Conservation (phyloP, 2,329 filamentous ascomycete genomes). For the Kalmusia sp. region DNA sequence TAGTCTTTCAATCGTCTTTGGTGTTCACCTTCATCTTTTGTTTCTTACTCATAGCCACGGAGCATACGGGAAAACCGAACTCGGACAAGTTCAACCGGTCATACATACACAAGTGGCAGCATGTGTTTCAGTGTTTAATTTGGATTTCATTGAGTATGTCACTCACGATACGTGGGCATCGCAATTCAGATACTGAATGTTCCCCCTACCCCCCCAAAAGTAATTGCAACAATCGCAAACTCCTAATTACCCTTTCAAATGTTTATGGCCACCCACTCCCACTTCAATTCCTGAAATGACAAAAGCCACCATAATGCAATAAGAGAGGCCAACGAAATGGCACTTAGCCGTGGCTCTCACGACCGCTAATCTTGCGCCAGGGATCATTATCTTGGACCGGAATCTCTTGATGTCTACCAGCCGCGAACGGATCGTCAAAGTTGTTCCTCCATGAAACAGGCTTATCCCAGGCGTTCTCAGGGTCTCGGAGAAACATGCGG, state of each 20-base stretch:
- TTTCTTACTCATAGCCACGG: conserved; percentile 4
- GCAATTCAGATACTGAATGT: conserved; percentile 1
- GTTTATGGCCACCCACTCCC: conserved; percentile 8
- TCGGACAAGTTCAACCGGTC: background rate
- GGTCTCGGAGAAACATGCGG: conserved; percentile 48
- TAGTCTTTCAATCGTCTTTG: background rate
- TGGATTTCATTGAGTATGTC: conserved; percentile 7
- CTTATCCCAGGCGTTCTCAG: conserved; percentile 42
- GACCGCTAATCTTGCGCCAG: conserved; percentile 47
- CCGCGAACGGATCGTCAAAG: conserved; percentile 42
- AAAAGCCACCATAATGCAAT: background rate
- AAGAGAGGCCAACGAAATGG: background rate
- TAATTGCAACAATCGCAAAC: background rate
- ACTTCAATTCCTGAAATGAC: background rate
- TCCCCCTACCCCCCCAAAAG: background rate
- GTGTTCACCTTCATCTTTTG: background rate
- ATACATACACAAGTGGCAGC: conserved; percentile 8
- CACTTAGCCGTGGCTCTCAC: conserved; percentile 44
- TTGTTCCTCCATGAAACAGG: conserved; percentile 31
- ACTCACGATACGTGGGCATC: conserved; percentile 1
- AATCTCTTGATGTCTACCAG: conserved; percentile 38
- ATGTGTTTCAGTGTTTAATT: conserved; percentile 1
- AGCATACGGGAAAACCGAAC: conserved; percentile 1
- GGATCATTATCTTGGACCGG: conserved; percentile 44
- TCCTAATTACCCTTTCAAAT: background rate